Conservation (phyloP, 768 basidiomycete species). For the Tricholoma bakamatsutake region DNA sequence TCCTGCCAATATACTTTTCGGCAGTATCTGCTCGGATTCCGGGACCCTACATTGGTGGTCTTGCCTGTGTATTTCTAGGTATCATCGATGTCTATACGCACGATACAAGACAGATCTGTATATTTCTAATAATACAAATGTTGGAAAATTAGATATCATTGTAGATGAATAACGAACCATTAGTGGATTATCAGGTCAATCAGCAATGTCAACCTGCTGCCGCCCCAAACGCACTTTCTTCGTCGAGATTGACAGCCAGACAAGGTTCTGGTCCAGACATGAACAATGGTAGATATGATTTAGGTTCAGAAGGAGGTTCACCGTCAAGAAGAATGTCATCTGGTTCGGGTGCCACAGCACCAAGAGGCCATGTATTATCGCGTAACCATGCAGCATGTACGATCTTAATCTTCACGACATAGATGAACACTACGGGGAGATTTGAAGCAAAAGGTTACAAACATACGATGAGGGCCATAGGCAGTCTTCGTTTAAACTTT, state of each 20-base stretch:
- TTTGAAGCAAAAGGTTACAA: neutral
- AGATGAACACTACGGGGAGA: constrained; percentile 12
- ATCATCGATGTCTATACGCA: neutral
- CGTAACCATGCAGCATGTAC: constrained; percentile 70
- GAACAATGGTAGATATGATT: constrained; percentile 10
- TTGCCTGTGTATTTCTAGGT: neutral
- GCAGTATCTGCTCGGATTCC: constrained; percentile 8
- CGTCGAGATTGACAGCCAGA: constrained; percentile 15
- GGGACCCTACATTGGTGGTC: neutral
- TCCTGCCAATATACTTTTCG: constrained; percentile 30
- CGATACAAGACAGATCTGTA: neutral
- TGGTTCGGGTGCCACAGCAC: constrained; percentile 52
- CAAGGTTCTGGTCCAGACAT: constrained; percentile 13
- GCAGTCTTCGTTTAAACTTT: constrained; percentile 52
- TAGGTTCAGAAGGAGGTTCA: constrained; percentile 7
- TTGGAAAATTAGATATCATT: neutral
- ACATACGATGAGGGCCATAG: constrained; percentile 60
- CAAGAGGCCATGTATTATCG: constrained; percentile 72
- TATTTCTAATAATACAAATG: neutral
- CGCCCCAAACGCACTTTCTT: neutral
- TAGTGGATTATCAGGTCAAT: neutral
- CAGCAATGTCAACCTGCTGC: constrained; percentile 1
- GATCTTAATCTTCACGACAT: constrained; percentile 54
- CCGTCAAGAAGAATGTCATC: constrained; percentile 41
- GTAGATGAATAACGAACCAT: neutral